Conservation (phyloP, 1,284 basidiomycete genomes). For the Cutaneotrichosporon sp. region DNA sequence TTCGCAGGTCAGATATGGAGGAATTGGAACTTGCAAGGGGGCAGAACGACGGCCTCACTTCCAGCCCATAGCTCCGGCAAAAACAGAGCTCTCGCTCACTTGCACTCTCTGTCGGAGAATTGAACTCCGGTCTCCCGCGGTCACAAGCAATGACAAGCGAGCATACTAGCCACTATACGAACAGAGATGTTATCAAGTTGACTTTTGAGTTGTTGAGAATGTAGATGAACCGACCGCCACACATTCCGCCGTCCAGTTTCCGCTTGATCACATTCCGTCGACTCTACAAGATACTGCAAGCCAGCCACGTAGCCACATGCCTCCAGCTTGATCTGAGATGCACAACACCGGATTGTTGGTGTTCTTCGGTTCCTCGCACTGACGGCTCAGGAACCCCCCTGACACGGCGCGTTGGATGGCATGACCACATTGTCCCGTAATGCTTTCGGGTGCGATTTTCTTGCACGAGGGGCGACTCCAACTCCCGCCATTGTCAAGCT, state of each 20-base stretch:
- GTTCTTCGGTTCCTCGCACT: not conserved
- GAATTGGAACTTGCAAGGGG: too few species aligned
- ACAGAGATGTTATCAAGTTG: not conserved
- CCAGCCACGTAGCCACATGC: not conserved
- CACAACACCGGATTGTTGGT: not conserved
- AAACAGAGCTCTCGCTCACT: not conserved
- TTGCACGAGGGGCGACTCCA: not conserved
- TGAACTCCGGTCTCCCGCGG: conserved; percentile 3
- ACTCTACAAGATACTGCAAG: too few species aligned
- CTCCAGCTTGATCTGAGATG: not conserved
- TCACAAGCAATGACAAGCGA: not conserved
- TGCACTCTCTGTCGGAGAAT: conserved; percentile 1
- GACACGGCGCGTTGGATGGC: not conserved
- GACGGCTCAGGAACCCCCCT: not conserved
- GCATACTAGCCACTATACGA: conserved; percentile 3
- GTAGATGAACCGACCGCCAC: too few species aligned
- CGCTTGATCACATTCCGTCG: too few species aligned
- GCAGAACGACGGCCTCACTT: too few species aligned
- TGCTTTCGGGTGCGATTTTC: not conserved
- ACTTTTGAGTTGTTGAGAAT: too few species aligned
- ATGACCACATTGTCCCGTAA: not conserved
- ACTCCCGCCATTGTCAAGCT: too few species aligned
- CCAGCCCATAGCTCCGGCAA: not conserved
- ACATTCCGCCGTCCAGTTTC: too few species aligned
- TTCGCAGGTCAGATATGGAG: too few species aligned